Evolutionary conservation across 805 yeast genomes (phyloP).

Genomic region (Saturnispora dispora): DNA sequence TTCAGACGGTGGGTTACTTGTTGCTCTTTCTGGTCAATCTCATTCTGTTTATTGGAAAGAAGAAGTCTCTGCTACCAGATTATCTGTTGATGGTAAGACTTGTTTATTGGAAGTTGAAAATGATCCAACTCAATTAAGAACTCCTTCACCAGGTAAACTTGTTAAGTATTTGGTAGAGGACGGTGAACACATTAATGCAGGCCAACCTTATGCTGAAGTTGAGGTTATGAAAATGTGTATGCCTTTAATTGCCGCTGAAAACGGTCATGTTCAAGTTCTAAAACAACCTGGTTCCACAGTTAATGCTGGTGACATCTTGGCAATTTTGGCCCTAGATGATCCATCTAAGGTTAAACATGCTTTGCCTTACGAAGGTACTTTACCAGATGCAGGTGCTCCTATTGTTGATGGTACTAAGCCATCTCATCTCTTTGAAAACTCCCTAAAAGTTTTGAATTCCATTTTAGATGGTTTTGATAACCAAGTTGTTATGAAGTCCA

Average conservation of each 20-base stretch:
- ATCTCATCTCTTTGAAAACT: constrained; percentile 57
- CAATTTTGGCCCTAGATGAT: constrained; percentile 89
- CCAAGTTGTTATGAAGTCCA: constrained; percentile 84
- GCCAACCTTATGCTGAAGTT: constrained; percentile 95
- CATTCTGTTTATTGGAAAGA: constrained; percentile 97
- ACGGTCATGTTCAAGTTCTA: constrained; percentile 83
- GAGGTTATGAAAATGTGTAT: constrained; percentile 99
- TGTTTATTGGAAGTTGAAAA: constrained; percentile 90
- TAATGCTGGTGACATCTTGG: constrained; percentile 93
- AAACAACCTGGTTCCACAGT: constrained; percentile 99
- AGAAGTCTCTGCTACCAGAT: constrained; percentile 89
- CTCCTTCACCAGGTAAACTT: constrained; percentile 98
- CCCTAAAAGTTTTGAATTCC: constrained; percentile 56
- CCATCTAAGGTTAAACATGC: constrained; percentile 98
- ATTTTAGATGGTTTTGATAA: constrained; percentile 89
- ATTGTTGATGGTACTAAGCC: constrained; percentile 76
- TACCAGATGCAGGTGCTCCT: constrained; percentile 85
- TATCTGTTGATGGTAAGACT: constrained; percentile 92
- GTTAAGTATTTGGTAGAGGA: constrained; percentile 88
- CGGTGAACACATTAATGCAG: constrained; percentile 87
- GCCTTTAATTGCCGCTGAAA: constrained; percentile 92
- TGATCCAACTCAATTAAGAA: constrained; percentile 96
- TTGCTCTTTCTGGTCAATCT: constrained; percentile 84
- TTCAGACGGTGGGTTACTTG: constrained; percentile 88
- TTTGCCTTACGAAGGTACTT: constrained; percentile 84